Evolutionary conservation across 192 early-diverging fungal genomes (phyloP).

Genomic region (Podila verticillata): DNA sequence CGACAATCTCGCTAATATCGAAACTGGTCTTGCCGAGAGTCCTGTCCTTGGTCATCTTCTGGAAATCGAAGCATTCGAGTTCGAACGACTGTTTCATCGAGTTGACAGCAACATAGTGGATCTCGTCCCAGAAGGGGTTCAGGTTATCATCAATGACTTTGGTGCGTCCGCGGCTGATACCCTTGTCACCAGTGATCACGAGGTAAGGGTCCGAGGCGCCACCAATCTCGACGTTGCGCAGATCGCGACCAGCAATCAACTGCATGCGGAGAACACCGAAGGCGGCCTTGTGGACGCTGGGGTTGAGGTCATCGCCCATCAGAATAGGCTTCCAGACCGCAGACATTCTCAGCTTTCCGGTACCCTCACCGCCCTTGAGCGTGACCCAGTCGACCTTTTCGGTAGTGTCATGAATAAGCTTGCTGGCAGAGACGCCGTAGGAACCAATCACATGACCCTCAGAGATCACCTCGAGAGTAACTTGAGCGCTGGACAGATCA

Average conservation of each 20-base stretch:
- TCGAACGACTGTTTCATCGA: slow-evolving; percentile 76
- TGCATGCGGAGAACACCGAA: slow-evolving; percentile 85
- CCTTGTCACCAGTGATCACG: slow-evolving; percentile 60
- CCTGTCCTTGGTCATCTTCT: slow-evolving; percentile 87
- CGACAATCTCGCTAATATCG: slow-evolving; percentile 67
- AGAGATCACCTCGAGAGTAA: slow-evolving; percentile 69
- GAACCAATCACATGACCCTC: slow-evolving; percentile 53
- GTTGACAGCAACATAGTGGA: slow-evolving; percentile 85
- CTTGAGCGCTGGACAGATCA: slow-evolving; percentile 68
- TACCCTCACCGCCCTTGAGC: slow-evolving; percentile 46
- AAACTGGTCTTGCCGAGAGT: slow-evolving; percentile 79
- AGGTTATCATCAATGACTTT: slow-evolving; percentile 84
- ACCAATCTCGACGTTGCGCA: slow-evolving; percentile 87
- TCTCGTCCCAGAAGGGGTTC: slow-evolving; percentile 94
- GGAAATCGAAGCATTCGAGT: slow-evolving; percentile 89
- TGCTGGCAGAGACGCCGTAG: slow-evolving; percentile 17
- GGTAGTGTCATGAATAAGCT: slow-evolving; percentile 32
- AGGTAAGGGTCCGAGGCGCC: slow-evolving; percentile 95
- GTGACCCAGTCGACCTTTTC: slow-evolving; percentile 58
- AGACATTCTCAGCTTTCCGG: slow-evolving; percentile 53
- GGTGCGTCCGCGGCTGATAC: slow-evolving; percentile 76
- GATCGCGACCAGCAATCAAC: slow-evolving; percentile 73
- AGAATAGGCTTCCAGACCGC: slow-evolving; percentile 81
- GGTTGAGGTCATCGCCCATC: slow-evolving; percentile 71
- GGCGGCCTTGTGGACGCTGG: slow-evolving; percentile 61